Conservation (phyloP, 2,329 filamentous ascomycete species). For the Alternaria sp. region DNA sequence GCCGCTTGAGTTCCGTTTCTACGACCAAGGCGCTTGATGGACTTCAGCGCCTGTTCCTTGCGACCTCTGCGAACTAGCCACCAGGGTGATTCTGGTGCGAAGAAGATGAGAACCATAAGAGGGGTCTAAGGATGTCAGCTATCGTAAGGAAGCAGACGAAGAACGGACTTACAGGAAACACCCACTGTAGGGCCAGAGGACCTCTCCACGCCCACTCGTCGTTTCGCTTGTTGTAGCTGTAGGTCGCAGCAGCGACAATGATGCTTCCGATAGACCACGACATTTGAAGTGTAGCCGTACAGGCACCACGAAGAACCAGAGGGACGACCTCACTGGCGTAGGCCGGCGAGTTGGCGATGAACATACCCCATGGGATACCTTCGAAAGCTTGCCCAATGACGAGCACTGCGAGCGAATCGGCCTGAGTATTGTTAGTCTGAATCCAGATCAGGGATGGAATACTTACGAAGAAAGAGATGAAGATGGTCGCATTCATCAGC, state of each 20-base stretch:
- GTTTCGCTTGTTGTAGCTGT: constrained; percentile 54
- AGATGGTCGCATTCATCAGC: constrained; percentile 64
- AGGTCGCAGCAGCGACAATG: constrained; percentile 64
- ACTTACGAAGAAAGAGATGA: constrained; percentile 62
- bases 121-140: constrained; percentile 63
- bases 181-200: constrained; percentile 49
- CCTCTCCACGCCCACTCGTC: constrained; percentile 33
- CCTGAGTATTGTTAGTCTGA: constrained; percentile 21
- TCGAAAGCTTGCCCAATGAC: constrained; percentile 64
- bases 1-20: constrained; percentile 44
- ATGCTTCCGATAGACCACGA: constrained; percentile 68
- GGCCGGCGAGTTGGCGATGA: constrained; percentile 67
- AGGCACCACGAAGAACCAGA: constrained; percentile 61
- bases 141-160: constrained; percentile 56
- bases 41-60: constrained; percentile 50
- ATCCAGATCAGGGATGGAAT: not conserved
- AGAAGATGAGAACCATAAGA: constrained; percentile 51
- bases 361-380: constrained; percentile 68
- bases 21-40: constrained; percentile 59
- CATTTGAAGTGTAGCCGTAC: constrained; percentile 68
- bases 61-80: constrained; percentile 53
- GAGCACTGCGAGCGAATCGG: constrained; percentile 53
- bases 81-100: constrained; percentile 50
- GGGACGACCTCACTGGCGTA: constrained; percentile 68
- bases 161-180: constrained; percentile 40